phyloP scores from a whole-genome alignment of 306 rosid genomes.

The Myrica gale region DNA sequence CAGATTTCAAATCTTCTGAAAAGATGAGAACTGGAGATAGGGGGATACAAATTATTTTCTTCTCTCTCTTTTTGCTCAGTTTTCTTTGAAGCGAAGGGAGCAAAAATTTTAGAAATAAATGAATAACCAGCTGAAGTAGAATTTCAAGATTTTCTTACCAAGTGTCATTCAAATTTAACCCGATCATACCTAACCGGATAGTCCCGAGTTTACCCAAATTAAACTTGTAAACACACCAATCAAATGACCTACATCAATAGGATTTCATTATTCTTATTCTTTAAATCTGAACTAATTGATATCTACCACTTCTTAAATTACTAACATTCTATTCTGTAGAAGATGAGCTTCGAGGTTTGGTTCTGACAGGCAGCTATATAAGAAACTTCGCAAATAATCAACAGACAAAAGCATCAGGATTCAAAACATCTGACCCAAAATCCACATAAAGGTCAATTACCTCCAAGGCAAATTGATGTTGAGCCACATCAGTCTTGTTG shows the following conservation, averaged over 20 bases:
- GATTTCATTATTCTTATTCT: background rate
- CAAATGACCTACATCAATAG: background rate
- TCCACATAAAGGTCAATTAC: slow-evolving; percentile 31
- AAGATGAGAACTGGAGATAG: background rate
- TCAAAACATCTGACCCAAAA: background rate
- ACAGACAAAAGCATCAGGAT: background rate
- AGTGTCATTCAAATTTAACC: background rate
- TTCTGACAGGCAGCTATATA: background rate
- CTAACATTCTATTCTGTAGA: background rate
- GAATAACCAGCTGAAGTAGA: background rate
- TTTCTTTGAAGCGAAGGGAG: background rate
- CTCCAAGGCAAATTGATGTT: slow-evolving; percentile 90
- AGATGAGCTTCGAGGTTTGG: background rate
- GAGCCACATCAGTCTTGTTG: slow-evolving; percentile 78
- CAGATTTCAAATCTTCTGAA: background rate
- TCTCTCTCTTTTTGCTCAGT: background rate
- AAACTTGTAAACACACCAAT: background rate
- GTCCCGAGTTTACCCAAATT: background rate
- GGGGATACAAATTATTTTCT: background rate
- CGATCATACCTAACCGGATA: background rate
- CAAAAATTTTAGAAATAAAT: background rate
- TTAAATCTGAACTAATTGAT: background rate
- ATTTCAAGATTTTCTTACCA: background rate
- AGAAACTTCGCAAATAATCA: background rate
- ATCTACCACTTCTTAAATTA: background rate